Conservation (phyloP, 345 rosid species). For the Triadica sebifera region DNA sequence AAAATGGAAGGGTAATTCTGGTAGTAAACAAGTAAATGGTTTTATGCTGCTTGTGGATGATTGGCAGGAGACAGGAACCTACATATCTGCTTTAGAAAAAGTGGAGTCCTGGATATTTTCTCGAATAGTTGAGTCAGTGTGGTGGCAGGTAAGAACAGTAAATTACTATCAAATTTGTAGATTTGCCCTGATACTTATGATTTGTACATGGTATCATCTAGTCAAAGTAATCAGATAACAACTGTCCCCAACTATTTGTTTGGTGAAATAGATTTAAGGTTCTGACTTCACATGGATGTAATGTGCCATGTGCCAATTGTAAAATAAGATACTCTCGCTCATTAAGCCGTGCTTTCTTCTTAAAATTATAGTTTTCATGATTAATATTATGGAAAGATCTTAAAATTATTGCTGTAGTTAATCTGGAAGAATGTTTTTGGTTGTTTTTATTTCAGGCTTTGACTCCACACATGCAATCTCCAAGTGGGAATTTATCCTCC, state of each 20-base stretch:
- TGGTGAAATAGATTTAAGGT: background rate
- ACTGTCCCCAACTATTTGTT: background rate
- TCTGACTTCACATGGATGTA: background rate
- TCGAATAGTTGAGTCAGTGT: slow-evolving; percentile 84
- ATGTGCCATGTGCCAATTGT: slow-evolving; percentile 10
- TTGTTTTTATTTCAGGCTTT: slow-evolving; percentile 50
- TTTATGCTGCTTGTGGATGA: slow-evolving; percentile 52
- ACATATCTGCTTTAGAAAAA: slow-evolving; percentile 67
- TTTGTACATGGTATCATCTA: background rate
- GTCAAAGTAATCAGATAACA: background rate
- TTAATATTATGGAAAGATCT: background rate
- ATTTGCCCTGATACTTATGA: slow-evolving; percentile 3
- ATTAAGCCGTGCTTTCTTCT: background rate
- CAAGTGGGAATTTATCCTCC: slow-evolving; percentile 40
- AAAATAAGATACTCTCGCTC: background rate
- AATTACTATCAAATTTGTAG: background rate
- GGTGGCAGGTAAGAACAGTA: slow-evolving; percentile 87
- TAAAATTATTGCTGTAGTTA: slow-evolving; percentile 1
- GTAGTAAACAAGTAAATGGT: slow-evolving; percentile 39
- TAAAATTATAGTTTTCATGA: background rate
- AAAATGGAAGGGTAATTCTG: slow-evolving; percentile 49
- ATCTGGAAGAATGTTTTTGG: background rate
- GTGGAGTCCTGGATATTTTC: slow-evolving; percentile 91
- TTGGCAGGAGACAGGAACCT: slow-evolving; percentile 95
- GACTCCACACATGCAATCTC: slow-evolving; percentile 91